Conservation (phyloP, 2,329 filamentous ascomycete genomes). For the Fusarium cicatricum region DNA sequence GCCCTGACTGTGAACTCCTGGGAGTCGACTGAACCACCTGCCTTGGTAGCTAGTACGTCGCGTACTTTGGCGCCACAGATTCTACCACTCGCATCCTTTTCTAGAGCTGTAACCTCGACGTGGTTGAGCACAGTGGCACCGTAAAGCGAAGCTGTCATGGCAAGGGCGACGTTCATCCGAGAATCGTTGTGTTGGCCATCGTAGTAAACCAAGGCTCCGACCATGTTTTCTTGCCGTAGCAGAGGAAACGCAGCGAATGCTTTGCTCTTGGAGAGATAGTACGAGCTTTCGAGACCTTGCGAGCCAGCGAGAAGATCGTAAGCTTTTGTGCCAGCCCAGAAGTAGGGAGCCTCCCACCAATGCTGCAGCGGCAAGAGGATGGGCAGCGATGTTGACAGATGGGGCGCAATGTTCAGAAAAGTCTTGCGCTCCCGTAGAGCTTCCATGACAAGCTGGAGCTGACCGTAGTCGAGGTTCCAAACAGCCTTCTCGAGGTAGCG, state of each 20-base stretch:
- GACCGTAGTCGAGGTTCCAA: conserved; percentile 84
- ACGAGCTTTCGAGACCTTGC: conserved; percentile 84
- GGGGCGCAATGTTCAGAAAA: conserved; percentile 83
- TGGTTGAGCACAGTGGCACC: conserved; percentile 84
- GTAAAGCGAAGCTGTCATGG: conserved; percentile 81
- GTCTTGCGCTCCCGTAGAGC: conserved; percentile 84
- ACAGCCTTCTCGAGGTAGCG: conserved; percentile 88
- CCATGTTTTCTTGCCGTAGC: conserved; percentile 75
- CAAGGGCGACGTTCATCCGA: conserved; percentile 85
- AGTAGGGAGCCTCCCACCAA: conserved; percentile 84
- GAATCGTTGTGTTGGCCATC: conserved; percentile 89
- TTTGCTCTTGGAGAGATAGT: conserved; percentile 80
- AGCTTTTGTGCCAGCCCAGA: conserved; percentile 75
- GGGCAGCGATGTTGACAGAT: conserved; percentile 81
- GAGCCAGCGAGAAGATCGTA: conserved; percentile 85
- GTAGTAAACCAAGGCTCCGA: conserved; percentile 86
- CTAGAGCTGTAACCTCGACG: conserved; percentile 77
- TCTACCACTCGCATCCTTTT: conserved; percentile 74
- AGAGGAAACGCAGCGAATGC: conserved; percentile 81
- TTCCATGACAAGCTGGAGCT: conserved; percentile 83
- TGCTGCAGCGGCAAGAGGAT: conserved; percentile 85
- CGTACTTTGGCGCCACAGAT: conserved; percentile 69
- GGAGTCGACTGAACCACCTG: conserved; percentile 61
- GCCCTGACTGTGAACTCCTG: conserved; percentile 73
- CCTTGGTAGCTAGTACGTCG: conserved; percentile 68